Evolutionary conservation across 495 filamentous ascomycete species (phyloP).

Genomic region (Paragyromitra xinjiangensis): DNA sequence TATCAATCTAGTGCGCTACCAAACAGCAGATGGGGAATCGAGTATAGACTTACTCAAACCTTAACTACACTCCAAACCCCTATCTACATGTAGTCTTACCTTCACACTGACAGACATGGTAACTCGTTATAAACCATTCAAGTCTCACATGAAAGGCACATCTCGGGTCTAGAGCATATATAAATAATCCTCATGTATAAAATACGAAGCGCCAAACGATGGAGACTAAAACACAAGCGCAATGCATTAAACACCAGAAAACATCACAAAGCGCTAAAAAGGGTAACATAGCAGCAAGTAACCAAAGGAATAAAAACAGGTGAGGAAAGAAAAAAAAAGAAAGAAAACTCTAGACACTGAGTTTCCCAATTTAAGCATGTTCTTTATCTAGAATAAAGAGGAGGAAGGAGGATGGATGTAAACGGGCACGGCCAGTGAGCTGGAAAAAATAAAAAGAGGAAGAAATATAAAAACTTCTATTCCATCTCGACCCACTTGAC

Average conservation of each 20-base stretch:
- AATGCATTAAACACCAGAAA: conserved; percentile 11
- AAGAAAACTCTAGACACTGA: conserved; percentile 43
- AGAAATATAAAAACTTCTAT: conserved; percentile 55
- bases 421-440: not conserved
- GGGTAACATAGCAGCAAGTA: not conserved
- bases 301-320: not conserved
- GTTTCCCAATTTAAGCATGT: conserved; percentile 20
- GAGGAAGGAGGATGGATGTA: conserved; percentile 25
- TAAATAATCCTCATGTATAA: conserved; percentile 2
- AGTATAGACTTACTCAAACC: too few species aligned
- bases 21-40: too few species aligned
- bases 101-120: too few species aligned
- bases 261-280: conserved; percentile 31
- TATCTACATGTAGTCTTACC: too few species aligned
- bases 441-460: conserved; percentile 32
- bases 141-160: too few species aligned
- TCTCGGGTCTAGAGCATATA: not conserved
- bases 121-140: too few species aligned
- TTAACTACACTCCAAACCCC: too few species aligned
- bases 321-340: conserved; percentile 46
- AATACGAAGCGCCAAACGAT: not conserved
- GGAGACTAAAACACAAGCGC: not conserved
- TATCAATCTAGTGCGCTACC: too few species aligned
- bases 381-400: conserved; percentile 41
- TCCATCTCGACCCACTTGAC: conserved; percentile 39